A percentile compares a stretch with the other conserved stretches of the same genome.
These are phyloP conservation scores for Climacium dendroides DNA, from an alignment of 225 moss, liverwort and hornwort species.

Conservation along the genomic window DNA sequence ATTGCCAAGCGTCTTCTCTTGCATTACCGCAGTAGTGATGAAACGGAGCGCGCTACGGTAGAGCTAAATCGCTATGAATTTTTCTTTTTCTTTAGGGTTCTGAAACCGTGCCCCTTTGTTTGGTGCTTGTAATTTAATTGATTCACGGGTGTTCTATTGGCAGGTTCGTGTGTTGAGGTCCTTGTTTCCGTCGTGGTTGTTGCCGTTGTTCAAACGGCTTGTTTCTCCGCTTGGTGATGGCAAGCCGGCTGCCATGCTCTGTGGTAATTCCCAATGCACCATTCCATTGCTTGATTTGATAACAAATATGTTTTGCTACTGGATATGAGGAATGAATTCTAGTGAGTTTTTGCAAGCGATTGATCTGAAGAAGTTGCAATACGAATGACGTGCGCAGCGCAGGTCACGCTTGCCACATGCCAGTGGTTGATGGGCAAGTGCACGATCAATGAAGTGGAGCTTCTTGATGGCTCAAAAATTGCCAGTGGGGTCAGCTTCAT, in stretches of 20 bases:
- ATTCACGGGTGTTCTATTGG: background rate
- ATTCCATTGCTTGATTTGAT: background rate
- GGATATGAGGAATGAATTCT: background rate
- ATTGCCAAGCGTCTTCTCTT: constrained; percentile 67
- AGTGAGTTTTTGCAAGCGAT: background rate
- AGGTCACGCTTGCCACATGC: constrained; percentile 72
- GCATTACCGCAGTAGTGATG: constrained; percentile 47
- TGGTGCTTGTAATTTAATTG: background rate
- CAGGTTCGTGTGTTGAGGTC: constrained; percentile 76
- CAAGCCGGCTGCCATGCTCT: constrained; percentile 63
- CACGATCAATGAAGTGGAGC: constrained; percentile 57
- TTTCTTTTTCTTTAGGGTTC: background rate
- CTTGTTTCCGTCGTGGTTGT: constrained; percentile 64
- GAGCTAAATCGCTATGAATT: background rate
- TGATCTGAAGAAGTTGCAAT: background rate
- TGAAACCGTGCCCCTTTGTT: background rate
- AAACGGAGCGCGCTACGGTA: constrained; percentile 82
- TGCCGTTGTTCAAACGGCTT: constrained; percentile 65
- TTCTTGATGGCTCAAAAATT: constrained; percentile 71
- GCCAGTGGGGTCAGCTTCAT: constrained; percentile 65
- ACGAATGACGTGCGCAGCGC: constrained; percentile 40
- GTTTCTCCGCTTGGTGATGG: constrained; percentile 67
- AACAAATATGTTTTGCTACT: background rate
- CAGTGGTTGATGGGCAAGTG: constrained; percentile 97
- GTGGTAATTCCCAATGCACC: constrained; percentile 18